Evolutionary conservation across 352 stramenopile genomes (phyloP), one percentile per base, ranked within the genome.

Genomic region (Phytophthora megakarya): DNA sequence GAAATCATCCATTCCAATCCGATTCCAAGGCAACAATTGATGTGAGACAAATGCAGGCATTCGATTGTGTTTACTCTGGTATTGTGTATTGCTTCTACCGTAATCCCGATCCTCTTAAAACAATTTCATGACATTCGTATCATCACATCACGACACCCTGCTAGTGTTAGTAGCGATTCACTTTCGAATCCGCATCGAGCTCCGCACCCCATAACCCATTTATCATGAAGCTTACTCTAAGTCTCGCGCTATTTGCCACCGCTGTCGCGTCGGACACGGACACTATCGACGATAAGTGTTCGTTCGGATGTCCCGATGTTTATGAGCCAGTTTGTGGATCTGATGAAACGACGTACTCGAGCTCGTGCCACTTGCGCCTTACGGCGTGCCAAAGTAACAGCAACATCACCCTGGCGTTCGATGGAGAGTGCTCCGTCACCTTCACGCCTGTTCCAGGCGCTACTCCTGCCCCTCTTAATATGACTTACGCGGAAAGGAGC

Each of bases 301-400:
- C 64, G 6, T 62, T 60, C 10, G 47, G 37, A 21, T 70, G 65
- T 22, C 22, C 56, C 38, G 65, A 76, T 23, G 47, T 67, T 11
- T 67, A 71, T 32, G 25, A 70, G 19, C 65, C 60, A 0, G 73
- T 85, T 22, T 85, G 73, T 30, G 75, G 75, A n/a, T 79, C 75
- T 5, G 56, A 84, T 52, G 72, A 69, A 15, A 49, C 70, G 32
- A 86, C 69, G n/a, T 86, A 83, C 69, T 60, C 62, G 5, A 84
- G 75, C 54, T 25, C 37, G 25, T 84, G 75, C 47, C 47, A 58
- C 39, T 40, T 84, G 18, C 46, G 39, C 7, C 52, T 77, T 6
- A 59, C 51, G 2, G 25, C 57, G 3, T 87, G 78, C 60, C 47
- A 70, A 25, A 61, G 65, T 13, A 78, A 67, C 32, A 59, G 62